Base-by-base conservation (phyloP, 208 protist species). In the Angomonas deanei region DNA sequence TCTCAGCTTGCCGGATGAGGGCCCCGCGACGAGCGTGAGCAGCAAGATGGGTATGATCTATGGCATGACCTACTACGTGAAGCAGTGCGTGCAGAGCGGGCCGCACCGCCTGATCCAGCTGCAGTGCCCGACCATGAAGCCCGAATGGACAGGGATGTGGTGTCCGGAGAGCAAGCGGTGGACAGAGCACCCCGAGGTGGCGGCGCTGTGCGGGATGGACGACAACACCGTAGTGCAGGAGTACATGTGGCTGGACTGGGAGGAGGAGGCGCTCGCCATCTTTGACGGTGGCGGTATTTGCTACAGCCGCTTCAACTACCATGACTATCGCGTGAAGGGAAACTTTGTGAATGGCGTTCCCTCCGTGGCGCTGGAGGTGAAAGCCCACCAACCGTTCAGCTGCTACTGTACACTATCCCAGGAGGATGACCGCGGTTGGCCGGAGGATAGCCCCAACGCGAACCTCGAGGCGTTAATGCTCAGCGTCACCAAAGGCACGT, bases 281-380 rank as follows among this genome's bases (percentile, higher is more conserved):
- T 92, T 92, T 61, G 78, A 85, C 38, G 76, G 78, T n/a, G 77
- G 76, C 30, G 69, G 78, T 13, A 71, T 88, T 28, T 84, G 63
- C 71, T 76, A 71, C 72, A 66, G 34, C 1, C 61, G 57, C 56
- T 67, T 47, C 23, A 24, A 36, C 23, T 74, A 58, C 68, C 42
- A 78, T 15, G 79, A 84, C 68, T 82, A 82, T 61, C 70, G 81
- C 24, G 74, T 86, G 31, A 65, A 58, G 5, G 84, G 81, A 3
- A 49, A 61, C 11, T 91, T 91, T 66, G 27, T 72, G 0, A 33
- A 78, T 21, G 71, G 64, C 10, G 27, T 73, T 2, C 77, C 84
- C 11, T 77, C 52, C 23, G 52, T 83, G 2, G 78, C 74, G 30
- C 54, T 91, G 30, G 73, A 80, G 64, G 53, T 91, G 46, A 19